Conservation (phyloP, 805 yeast genomes). For the Komagataella phaffii region DNA sequence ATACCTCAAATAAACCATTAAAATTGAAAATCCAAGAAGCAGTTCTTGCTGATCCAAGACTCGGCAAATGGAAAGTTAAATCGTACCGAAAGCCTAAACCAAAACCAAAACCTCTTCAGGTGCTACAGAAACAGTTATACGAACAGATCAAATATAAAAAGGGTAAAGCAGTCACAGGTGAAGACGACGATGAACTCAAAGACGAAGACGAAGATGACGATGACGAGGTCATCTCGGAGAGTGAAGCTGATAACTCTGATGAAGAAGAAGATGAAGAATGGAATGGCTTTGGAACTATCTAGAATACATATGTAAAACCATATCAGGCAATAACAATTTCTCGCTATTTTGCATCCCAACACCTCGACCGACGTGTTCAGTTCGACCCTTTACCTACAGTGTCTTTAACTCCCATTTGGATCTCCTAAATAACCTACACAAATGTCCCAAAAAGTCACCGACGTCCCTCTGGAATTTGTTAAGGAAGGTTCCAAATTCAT, state of each 20-base stretch:
- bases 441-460: constrained; percentile 55
- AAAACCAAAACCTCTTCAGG: constrained; percentile 4
- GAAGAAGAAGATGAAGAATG: constrained; percentile 11
- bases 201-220: constrained; percentile 9
- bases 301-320: neutral
- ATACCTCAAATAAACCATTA: constrained; percentile 45
- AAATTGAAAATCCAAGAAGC: constrained; percentile 54
- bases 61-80: constrained; percentile 49
- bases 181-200: constrained; percentile 15
- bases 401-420: neutral
- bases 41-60: constrained; percentile 49
- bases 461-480: constrained; percentile 82
- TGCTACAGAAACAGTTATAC: constrained; percentile 4
- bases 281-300: constrained; percentile 16
- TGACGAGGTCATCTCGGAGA: constrained; percentile 9
- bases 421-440: neutral
- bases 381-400: neutral
- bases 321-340: neutral
- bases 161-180: constrained; percentile 16
- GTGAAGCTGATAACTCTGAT: constrained; percentile 16
- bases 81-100: constrained; percentile 8
- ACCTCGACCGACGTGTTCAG: neutral
- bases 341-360: neutral
- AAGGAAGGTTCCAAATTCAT: constrained; percentile 86
- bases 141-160: constrained; percentile 9